Evolutionary conservation across 805 yeast genomes (phyloP), one percentile per base, ranked within the genome.

Genomic region (Candida mattraensis): DNA sequence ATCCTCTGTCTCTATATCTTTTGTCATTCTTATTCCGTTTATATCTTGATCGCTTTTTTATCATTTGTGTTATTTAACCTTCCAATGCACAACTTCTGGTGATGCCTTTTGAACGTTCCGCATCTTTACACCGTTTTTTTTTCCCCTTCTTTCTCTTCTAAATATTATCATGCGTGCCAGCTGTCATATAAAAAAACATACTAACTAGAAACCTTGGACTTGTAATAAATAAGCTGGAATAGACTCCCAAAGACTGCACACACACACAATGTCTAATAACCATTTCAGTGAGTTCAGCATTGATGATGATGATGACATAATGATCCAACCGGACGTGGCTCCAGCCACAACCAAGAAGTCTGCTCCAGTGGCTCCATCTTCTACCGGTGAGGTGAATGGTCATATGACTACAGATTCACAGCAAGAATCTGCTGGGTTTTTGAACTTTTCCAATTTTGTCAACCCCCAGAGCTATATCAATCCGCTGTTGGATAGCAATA

Each of bases 281-380:
- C 35, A 29, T 4, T 39, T 36, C 33, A 39, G 38, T 12, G 47
- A 42, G 18, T 54, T 57, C 42, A 42, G 43, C 34, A 49, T 54
- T 26, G 57, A 53, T n/a, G 61, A 55, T 16, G 58, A 54, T 15
- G 62, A 57, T 25, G 64, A 56, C 36, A 41, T 58, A n/a, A 39
- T 58, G 37, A 61, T 62, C 25, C 59, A 57, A 24, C 64, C 66
- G 1, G 67, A 62, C 43, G 48, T 54, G 18, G 29, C 33, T 19
- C 22, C 23, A n/a, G 9, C 30, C 20, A 13, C 27, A 8, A 20
- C 42, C 41, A 12, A 30, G 17, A 23, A 40, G 9, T n/a, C 28
- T 1, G 20, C 39, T 23, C 6, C 9, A 6, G 5, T 25, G 28
- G 16, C 16, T 18, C 10, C 28, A 12, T 12, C 15, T n/a, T n/a